phyloP scores from a whole-genome alignment of 2,329 filamentous ascomycete species.

The Xylaria polymorpha region DNA sequence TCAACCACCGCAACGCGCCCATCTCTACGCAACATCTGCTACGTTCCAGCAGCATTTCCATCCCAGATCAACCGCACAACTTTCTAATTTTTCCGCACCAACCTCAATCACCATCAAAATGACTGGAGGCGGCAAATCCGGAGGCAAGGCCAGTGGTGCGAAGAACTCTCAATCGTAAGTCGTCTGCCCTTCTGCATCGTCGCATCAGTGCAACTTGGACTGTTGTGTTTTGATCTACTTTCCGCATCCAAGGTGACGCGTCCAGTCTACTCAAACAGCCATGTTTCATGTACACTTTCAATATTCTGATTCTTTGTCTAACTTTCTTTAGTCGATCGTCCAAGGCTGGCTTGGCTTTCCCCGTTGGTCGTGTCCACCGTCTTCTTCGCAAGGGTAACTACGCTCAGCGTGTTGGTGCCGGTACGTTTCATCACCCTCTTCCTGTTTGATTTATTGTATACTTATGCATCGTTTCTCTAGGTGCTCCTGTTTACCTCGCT shows the following conservation, averaged over 20 bases:
- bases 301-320: slow-evolving; percentile 49
- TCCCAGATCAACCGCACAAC: slow-evolving; percentile 34
- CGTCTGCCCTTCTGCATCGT: slow-evolving; percentile 29
- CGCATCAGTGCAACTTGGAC: not conserved
- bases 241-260: slow-evolving; percentile 54
- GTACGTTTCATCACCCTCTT: slow-evolving; percentile 21
- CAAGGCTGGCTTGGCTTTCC: slow-evolving; percentile 99
- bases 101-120: slow-evolving; percentile 76
- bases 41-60: slow-evolving; percentile 42
- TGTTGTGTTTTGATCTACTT: slow-evolving; percentile 19
- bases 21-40: slow-evolving; percentile 41
- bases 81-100: slow-evolving; percentile 40
- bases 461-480: slow-evolving; percentile 36
- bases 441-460: not conserved
- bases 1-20: slow-evolving; percentile 46
- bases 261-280: slow-evolving; percentile 44
- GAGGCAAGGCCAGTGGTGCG: slow-evolving; percentile 98
- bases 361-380: slow-evolving; percentile 99
- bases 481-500: slow-evolving; percentile 94
- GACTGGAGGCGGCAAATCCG: slow-evolving; percentile 99
- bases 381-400: slow-evolving; percentile 99
- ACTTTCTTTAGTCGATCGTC: slow-evolving; percentile 83
- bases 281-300: slow-evolving; percentile 22
- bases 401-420: slow-evolving; percentile 98
- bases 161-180: slow-evolving; percentile 99